Evolutionary conservation across 371 early-diverging fungal species (phyloP).

Genomic region (Mortierella sp.): DNA sequence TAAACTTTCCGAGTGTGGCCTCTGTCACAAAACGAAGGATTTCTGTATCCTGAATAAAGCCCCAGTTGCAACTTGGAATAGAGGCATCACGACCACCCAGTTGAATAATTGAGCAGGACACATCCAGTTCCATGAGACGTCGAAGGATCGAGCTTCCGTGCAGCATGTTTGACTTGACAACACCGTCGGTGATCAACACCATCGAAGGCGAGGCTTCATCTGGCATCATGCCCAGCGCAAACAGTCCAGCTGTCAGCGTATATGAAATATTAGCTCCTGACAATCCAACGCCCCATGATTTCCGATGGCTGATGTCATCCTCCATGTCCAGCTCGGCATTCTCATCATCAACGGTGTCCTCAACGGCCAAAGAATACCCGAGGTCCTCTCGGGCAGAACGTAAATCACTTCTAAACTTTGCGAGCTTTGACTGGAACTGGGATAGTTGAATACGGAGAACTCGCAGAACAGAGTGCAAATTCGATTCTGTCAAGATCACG

Average conservation of each 20-base stretch:
- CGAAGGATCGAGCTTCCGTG: conserved; percentile 57
- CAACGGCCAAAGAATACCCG: conserved; percentile 65
- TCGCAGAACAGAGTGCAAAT: conserved; percentile 61
- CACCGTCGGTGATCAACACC: conserved; percentile 88
- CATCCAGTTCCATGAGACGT: conserved; percentile 69
- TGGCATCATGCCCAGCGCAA: conserved; percentile 77
- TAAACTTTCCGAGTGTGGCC: conserved; percentile 81
- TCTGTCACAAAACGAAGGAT: conserved; percentile 82
- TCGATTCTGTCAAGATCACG: conserved; percentile 59
- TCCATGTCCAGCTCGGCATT: conserved; percentile 45
- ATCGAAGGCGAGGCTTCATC: conserved; percentile 73
- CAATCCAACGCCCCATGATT: conserved; percentile 70
- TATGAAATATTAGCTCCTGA: conserved; percentile 69
- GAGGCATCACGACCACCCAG: conserved; percentile 82
- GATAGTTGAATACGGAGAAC: conserved; percentile 61
- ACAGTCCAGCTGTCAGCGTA: conserved; percentile 73
- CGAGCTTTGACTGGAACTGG: conserved; percentile 69
- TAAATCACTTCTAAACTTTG: conserved; percentile 62
- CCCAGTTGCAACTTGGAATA: conserved; percentile 83
- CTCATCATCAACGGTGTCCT: conserved; percentile 53
- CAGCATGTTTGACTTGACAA: conserved; percentile 70
- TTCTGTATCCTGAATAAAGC: conserved; percentile 90
- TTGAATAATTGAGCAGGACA: conserved; percentile 83
- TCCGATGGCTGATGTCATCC: conserved; percentile 48
- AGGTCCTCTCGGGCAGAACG: conserved; percentile 52